Evolutionary conservation across 768 basidiomycete species (phyloP).

Genomic region (Brasilioporus rufonigricans): DNA sequence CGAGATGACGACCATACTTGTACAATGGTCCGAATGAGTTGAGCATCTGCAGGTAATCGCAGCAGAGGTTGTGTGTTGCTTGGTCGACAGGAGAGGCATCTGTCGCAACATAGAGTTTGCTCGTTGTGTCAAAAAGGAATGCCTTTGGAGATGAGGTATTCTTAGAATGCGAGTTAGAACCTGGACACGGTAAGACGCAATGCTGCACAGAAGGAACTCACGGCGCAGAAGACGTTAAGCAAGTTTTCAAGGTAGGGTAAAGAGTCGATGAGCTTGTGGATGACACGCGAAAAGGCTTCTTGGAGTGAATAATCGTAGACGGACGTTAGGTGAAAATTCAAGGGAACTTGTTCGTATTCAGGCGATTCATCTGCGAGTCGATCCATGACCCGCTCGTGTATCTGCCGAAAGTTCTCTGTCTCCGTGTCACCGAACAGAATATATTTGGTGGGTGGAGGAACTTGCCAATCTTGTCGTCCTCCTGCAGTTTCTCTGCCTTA

Average conservation of each 20-base stretch:
- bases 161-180: conserved; percentile 36
- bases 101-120: conserved; percentile 88
- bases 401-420: conserved; percentile 86
- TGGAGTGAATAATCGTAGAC: conserved; percentile 91
- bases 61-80: conserved; percentile 84
- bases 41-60: conserved; percentile 86
- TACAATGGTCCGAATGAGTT: conserved; percentile 85
- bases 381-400: conserved; percentile 83
- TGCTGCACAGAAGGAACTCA: conserved; percentile 31
- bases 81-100: conserved; percentile 91
- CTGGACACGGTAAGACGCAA: background rate
- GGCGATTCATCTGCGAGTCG: conserved; percentile 71
- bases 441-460: background rate
- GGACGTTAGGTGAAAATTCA: conserved; percentile 90
- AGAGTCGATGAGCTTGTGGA: conserved; percentile 84
- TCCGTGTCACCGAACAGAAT: background rate
- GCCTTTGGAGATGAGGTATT: conserved; percentile 93
- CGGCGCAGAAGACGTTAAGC: conserved; percentile 81
- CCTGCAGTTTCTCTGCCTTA: conserved; percentile 88
- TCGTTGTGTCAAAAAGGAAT: conserved; percentile 85
- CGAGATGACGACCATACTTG: conserved; percentile 46
- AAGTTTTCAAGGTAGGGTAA: conserved; percentile 85
- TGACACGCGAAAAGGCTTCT: conserved; percentile 87
- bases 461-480: conserved; percentile 88
- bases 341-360: conserved; percentile 75